Evolutionary conservation across 352 stramenopile species (phyloP), one percentile per base, ranked within the genome.

Genomic region (Aphanomyces euteiches): DNA sequence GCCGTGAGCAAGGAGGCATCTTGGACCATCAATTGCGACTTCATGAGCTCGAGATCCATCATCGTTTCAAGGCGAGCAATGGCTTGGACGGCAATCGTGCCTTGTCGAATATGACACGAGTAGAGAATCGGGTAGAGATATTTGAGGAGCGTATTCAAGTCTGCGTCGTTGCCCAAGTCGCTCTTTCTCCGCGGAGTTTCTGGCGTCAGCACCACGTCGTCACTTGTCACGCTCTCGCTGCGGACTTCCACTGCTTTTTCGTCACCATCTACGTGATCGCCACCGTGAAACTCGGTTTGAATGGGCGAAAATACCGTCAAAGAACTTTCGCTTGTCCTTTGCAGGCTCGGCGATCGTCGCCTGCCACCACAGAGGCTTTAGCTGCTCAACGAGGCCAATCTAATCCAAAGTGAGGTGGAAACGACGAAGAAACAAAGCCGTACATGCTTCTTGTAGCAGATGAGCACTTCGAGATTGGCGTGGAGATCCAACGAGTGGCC

Each of bases 371-470:
- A 56, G 36, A 10, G 48, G 37, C 21, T 64, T 70, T 15, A 61
- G 50, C 19, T 54, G 41, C 40, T 70, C 64, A 10, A 70, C 36
- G 1, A 64, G 21, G 7, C 64, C 64, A 61, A 70, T 60, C 64
- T 70, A 65, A 45, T 5, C 0, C 45, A 19, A 61, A 34, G 4
- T 40, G 34, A 41, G 45, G 21, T 13, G 6, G 19, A 28, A 67
- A 28, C 47, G 4, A 17, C 17, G 4, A 39, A 57, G 7, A 8
- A 67, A 1, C 36, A 58, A 66, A 19, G 69, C 60, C 74, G 19
- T 69, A 92, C 84, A 74, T 85, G 82, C 58, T 92, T 93, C 70
- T 89, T 91, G 79, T 95, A 95, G 61, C 81, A 84, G 4, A 95
- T 63, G 43, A 77, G 87, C 5, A 95, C 78, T 73, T 95, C 87